Conservation (phyloP, 2,329 filamentous ascomycete species). For the Aspergillus ochraceoroseus region DNA sequence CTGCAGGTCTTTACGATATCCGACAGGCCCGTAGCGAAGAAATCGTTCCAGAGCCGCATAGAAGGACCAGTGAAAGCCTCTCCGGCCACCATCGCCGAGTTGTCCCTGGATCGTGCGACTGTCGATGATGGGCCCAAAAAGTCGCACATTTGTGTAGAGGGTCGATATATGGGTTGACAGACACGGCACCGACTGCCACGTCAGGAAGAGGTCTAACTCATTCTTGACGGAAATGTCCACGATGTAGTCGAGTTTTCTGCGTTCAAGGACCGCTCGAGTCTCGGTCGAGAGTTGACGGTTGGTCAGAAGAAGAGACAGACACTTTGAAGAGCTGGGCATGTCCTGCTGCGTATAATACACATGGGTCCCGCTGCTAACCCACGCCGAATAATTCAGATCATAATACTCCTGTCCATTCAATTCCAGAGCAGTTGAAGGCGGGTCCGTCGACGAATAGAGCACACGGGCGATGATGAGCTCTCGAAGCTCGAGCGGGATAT, state of each 20-base stretch:
- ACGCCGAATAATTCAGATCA: too few relatives aligned
- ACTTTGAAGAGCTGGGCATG: neutral
- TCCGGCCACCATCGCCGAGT: slow-evolving; percentile 8
- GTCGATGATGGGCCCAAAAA: slow-evolving; percentile 8
- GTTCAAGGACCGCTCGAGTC: neutral
- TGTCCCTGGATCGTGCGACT: neutral
- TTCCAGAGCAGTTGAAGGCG: neutral
- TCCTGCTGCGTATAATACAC: too few relatives aligned
- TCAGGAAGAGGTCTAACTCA: slow-evolving; percentile 6
- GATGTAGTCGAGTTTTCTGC: neutral
- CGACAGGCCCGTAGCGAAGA: slow-evolving; percentile 14
- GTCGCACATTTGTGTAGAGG: slow-evolving; percentile 3
- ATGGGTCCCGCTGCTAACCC: too few relatives aligned
- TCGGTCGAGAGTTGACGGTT: slow-evolving; percentile 1
- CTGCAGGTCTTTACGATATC: neutral
- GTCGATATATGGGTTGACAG: slow-evolving; percentile 2
- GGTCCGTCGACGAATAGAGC: neutral
- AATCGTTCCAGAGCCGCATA: slow-evolving; percentile 18
- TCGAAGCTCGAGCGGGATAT: slow-evolving; percentile 3
- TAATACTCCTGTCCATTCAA: neutral
- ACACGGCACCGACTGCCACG: slow-evolving; percentile 10
- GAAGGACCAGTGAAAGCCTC: slow-evolving; percentile 16
- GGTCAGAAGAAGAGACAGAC: neutral
- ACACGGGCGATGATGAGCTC: slow-evolving; percentile 3
- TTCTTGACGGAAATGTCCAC: slow-evolving; percentile 6